phyloP scores from a whole-genome alignment of 495 filamentous ascomycete species.

The Beverwykella pulmonaria region DNA sequence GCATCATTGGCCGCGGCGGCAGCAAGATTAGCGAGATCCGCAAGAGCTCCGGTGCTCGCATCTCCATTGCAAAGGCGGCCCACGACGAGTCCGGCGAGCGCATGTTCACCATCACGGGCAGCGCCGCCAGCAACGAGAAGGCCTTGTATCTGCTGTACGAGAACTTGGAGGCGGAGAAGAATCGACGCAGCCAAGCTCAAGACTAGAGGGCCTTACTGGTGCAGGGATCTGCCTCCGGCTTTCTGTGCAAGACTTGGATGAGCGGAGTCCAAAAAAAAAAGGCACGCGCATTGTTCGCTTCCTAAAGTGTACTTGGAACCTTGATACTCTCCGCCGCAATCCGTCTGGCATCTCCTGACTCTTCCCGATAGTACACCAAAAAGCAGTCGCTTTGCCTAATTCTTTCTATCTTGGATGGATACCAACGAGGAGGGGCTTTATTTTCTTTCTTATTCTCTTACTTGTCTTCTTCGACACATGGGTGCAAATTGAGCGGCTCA shows the following conservation, averaged over 20 bases:
- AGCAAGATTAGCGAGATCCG: constrained; percentile 98
- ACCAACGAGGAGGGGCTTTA: constrained; percentile 20
- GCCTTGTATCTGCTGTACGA: constrained; percentile 96
- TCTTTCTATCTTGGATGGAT: constrained; percentile 30
- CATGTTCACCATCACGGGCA: constrained; percentile 99
- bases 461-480: constrained; percentile 27
- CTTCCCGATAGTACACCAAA: constrained; percentile 10
- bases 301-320: constrained; percentile 6
- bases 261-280: not conserved
- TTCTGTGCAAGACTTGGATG: constrained; percentile 3
- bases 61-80: constrained; percentile 97
- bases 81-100: constrained; percentile 97
- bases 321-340: constrained; percentile 9
- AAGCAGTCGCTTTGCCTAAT: constrained; percentile 32
- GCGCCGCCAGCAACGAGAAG: constrained; percentile 85
- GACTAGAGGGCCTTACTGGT: constrained; percentile 53
- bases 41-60: constrained; percentile 91
- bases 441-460: constrained; percentile 29
- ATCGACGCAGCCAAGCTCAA: constrained; percentile 84
- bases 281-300: not conserved
- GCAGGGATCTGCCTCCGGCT: not conserved
- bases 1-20: constrained; percentile 93
- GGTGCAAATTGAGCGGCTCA: constrained; percentile 41
- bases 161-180: constrained; percentile 98
- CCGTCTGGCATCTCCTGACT: constrained; percentile 3